Evolutionary conservation across 2,329 filamentous ascomycete species (phyloP).

Genomic region (Cytospora piceicola): DNA sequence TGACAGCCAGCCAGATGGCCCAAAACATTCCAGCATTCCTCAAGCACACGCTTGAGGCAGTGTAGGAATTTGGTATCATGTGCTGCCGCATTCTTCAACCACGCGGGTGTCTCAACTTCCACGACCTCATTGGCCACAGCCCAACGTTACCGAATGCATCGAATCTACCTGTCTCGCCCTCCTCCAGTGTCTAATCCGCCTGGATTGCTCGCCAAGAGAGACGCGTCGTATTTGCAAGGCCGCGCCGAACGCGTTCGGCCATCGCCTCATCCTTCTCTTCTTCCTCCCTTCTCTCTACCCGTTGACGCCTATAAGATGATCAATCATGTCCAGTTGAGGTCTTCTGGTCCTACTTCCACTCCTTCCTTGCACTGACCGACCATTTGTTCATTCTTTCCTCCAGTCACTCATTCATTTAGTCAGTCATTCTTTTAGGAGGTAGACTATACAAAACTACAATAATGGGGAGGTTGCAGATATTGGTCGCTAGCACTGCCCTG

Average conservation of each 20-base stretch:
- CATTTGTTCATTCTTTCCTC: constrained; percentile 21
- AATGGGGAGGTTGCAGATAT: constrained; percentile 22
- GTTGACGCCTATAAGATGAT: constrained; percentile 13
- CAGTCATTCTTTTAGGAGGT: background rate
- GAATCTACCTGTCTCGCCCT: constrained; percentile 14
- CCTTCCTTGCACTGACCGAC: constrained; percentile 12
- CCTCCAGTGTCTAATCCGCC: constrained; percentile 1
- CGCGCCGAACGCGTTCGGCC: constrained; percentile 3
- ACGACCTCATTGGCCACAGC: constrained; percentile 8
- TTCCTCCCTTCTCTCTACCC: constrained; percentile 12
- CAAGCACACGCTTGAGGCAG: background rate
- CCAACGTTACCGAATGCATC: constrained; percentile 15
- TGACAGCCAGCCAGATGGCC: background rate
- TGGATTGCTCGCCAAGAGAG: background rate
- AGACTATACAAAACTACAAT: background rate
- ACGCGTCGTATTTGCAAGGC: constrained; percentile 14
- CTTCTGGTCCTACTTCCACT: background rate
- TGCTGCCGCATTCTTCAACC: constrained; percentile 23
- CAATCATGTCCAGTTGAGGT: constrained; percentile 4
- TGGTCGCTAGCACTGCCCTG: constrained; percentile 18
- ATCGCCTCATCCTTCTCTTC: background rate
- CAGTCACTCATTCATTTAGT: constrained; percentile 23
- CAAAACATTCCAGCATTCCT: constrained; percentile 12
- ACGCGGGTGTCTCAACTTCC: constrained; percentile 21
- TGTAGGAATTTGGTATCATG: constrained; percentile 10